These are phyloP conservation scores for Anisodus acutangulus DNA, from an alignment of 257 asterid genomes.

Conservation along the genomic window DNA sequence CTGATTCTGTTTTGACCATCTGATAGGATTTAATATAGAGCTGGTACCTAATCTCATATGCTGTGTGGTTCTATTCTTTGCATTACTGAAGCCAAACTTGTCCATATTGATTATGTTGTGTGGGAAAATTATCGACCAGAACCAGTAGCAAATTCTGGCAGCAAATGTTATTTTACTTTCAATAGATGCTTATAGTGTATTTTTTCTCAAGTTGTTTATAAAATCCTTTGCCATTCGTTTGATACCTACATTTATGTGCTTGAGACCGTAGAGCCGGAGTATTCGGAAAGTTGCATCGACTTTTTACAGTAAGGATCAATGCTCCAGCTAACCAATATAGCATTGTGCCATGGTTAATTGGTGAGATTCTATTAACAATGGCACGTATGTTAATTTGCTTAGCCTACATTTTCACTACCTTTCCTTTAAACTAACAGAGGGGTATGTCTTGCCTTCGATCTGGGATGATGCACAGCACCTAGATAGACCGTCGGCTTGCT, in stretches of 20 bases:
- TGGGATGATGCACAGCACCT: neutral
- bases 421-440: too few species aligned
- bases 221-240: neutral
- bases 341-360: neutral
- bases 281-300: neutral
- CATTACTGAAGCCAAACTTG: neutral
- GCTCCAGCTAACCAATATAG: neutral
- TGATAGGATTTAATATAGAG: neutral
- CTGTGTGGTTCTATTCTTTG: neutral
- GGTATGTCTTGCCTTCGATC: neutral
- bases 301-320: neutral
- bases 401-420: neutral
- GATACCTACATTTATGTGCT: neutral
- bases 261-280: neutral
- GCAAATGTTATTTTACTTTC: neutral
- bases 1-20: neutral
- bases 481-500: neutral
- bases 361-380: neutral
- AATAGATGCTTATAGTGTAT: neutral
- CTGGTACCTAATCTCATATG: neutral
- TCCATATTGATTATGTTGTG: neutral
- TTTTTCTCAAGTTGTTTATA: neutral
- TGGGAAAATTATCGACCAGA: neutral
- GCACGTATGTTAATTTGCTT: neutral
- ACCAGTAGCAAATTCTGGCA: neutral